phyloP scores from a whole-genome alignment of 2,329 filamentous ascomycete species.

The Aspergillus melleus region DNA sequence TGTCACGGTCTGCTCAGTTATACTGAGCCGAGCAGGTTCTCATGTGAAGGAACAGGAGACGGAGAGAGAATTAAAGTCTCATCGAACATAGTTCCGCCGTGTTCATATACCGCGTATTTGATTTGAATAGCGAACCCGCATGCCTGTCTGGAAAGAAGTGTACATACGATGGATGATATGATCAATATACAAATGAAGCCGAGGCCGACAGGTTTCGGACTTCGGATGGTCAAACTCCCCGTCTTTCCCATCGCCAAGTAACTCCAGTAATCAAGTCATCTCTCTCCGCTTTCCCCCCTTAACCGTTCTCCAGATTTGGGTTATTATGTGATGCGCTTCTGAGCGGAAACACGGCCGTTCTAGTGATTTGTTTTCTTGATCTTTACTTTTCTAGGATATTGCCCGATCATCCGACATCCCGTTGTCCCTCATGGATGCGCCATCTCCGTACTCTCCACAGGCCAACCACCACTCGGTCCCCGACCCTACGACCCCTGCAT shows the following conservation, averaged over 20 bases:
- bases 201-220: not conserved
- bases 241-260: not conserved
- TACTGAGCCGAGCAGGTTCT: not conserved
- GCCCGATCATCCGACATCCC: not conserved
- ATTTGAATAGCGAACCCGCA: too few species aligned
- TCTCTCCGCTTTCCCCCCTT: not conserved
- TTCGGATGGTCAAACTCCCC: not conserved
- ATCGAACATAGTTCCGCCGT: not conserved
- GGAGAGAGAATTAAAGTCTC: not conserved
- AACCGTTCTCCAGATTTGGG: not conserved
- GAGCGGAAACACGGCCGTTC: not conserved
- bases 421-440: not conserved
- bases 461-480: not conserved
- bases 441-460: conserved; percentile 7
- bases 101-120: too few species aligned
- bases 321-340: not conserved
- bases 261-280: not conserved
- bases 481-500: not conserved
- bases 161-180: not conserved
- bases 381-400: not conserved
- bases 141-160: not conserved
- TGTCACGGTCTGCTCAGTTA: conserved; percentile 7
- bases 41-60: not conserved
- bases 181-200: not conserved
- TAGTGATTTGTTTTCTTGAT: not conserved